Evolutionary conservation across 2,329 filamentous ascomycete species (phyloP).

Genomic region (Arachnomyces sp.): DNA sequence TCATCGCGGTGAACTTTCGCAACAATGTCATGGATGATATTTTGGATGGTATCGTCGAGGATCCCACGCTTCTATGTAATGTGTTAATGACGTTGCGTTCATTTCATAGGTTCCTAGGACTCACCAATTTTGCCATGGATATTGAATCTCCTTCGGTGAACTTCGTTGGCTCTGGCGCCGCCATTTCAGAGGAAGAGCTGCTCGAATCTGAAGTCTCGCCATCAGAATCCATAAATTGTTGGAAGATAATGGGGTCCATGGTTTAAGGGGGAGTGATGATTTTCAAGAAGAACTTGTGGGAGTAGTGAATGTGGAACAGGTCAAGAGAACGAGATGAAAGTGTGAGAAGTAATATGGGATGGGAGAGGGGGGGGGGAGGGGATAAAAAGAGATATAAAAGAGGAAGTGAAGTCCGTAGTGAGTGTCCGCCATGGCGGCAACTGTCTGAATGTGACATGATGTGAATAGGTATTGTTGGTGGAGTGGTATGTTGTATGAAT

Average conservation of each 20-base stretch:
- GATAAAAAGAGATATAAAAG: too few species aligned
- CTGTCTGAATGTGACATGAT: too few species aligned
- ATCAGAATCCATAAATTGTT: conserved; percentile 5
- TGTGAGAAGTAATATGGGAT: too few species aligned
- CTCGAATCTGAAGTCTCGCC: neutral
- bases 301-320: neutral
- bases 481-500: too few species aligned
- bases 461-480: too few species aligned
- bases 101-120: conserved; percentile 11
- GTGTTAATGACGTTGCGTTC: conserved; percentile 8
- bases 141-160: conserved; percentile 24
- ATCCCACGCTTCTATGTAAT: conserved; percentile 35
- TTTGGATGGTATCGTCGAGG: conserved; percentile 50
- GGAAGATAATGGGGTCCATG: too few species aligned
- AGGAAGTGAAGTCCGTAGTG: too few species aligned
- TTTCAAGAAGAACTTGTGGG: neutral
- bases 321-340: neutral
- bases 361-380: too few species aligned
- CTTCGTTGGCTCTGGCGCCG: conserved; percentile 17
- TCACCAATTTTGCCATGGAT: conserved; percentile 34
- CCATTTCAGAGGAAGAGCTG: conserved; percentile 13
- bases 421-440: too few species aligned
- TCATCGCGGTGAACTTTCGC: conserved; percentile 52
- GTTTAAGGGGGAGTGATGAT: neutral
- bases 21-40: conserved; percentile 52